Base-by-base conservation (phyloP, 2,329 filamentous ascomycete genomes). In the Talaromyces pinophilus region DNA sequence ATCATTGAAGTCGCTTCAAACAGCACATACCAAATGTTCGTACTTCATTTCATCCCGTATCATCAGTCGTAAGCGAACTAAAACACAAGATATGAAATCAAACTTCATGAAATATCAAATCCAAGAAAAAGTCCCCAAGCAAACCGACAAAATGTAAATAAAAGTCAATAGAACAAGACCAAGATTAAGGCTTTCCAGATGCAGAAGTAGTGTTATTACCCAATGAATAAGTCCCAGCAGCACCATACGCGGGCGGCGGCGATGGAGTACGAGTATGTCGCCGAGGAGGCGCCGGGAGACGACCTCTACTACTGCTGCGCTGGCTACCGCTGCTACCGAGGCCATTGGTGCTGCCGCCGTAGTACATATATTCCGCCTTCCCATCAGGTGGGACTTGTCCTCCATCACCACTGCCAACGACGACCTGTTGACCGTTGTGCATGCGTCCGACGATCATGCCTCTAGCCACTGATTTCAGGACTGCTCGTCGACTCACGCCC, bases 401-500 rank as follows among this genome's bases (percentile, higher is more conserved):
- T 33, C 81, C 81, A 68, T 83, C 81, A 35, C 80, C 82, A 33
- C 73, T 71, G 35, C 82, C 81, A 11, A 84, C 82, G 35, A 84
- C 75, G 11, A 84, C 77, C 70, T 83, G 78, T 67, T 82, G 75
- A 7, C 82, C 82, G 63, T 83, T 80, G 50, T 77, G 80, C 79
- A 83, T 82, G 44, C 77, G 79, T 25, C 82, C 82, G 42, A 83
- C 79, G 2, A 83, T 80, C 95, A 99, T 98, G 48, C 95, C 93
- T 82, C 96, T 97, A 22, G 93, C 95, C 1, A 98, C 95, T 50
- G 90, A 92, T 83, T 97, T 99, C 75, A 99, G 86, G 52, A 99
- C 88, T 0, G 95, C 95, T 68, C 89, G 88, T 50, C 95, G 86
- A 64, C 92, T 96, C 1, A 99, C 95, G 42, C 95, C 95, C 0